Evolutionary conservation across 768 basidiomycete genomes (phyloP), one percentile per base, ranked within the genome.

Genomic region (Auricularia cornea): DNA sequence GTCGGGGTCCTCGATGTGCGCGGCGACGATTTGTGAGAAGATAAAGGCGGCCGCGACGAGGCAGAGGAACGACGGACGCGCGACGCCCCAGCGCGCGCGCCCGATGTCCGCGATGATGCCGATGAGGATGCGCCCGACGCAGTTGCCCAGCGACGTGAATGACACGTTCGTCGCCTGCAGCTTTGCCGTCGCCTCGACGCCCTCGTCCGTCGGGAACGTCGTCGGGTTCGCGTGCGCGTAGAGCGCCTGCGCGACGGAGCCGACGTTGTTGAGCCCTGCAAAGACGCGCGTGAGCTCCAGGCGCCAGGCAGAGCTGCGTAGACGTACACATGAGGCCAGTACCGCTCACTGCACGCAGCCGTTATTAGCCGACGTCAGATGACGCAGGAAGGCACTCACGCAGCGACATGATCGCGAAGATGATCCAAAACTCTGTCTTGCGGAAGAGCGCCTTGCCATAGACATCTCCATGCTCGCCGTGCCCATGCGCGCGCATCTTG

Each of bases 91-190:
- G 60, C 78, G 80, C 66, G 79, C 83, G 71, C 88, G 84, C 20
- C 75, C 71, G 48, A 81, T 80, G 70, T 94, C 92, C 2, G 89
- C 87, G 4, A 82, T 75, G n/a, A 92, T 68, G 20, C 91, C 92
- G 20, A 93, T 86, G 30, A 85, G 63, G 56, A 95, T 82, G 44
- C 94, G 84, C 1, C 93, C 93, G 1, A 79, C 68, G 63, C 87
- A 96, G 71, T 92, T 97, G 74, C 85, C 87, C 29, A 95, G 63
- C 68, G 90, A 92, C 66, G 95, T 80, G 3, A 83, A 79, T 0
- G 92, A 92, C 1, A 97, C 94, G 69, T 97, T 93, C 3, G 83
- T 78, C 0, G 90, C 85, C 76, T 97, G 94, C 84, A 86, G 89
- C 61, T 82, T 80, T 1, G 86, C 80, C 0, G 90, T 86, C 65